Conservation (phyloP, 2,329 filamentous ascomycete genomes). For the Blastomyces emzantsi region DNA sequence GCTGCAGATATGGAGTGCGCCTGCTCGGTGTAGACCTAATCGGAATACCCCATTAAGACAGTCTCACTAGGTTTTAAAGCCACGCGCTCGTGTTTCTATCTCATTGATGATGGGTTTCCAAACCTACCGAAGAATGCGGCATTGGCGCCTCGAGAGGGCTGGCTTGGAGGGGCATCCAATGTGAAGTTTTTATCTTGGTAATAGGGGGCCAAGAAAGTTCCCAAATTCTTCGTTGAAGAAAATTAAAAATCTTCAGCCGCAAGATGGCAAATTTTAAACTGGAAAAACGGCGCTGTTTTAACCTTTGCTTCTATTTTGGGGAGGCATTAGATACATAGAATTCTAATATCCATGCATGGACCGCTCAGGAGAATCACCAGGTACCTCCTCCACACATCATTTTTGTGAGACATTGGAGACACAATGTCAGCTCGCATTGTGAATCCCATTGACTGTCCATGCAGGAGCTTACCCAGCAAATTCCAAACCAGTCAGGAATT, state of each 20-base stretch:
- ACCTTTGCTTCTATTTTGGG: background rate
- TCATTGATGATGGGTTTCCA: background rate
- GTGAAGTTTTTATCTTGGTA: background rate
- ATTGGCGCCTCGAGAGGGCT: background rate
- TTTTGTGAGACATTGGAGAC: background rate
- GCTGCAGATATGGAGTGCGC: background rate
- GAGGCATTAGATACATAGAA: background rate
- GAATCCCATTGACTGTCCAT: background rate
- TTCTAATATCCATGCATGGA: background rate
- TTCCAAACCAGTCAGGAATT: background rate
- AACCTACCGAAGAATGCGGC: background rate
- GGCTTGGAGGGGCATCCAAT: background rate
- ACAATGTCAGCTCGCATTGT: background rate
- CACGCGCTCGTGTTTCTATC: background rate
- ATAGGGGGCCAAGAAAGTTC: background rate
- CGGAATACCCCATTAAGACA: background rate
- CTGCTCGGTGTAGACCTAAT: background rate
- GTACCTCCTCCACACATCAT: background rate
- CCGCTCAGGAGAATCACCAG: background rate
- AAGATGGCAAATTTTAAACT: background rate
- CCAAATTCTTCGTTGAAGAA: background rate
- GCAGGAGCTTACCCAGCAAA: background rate
- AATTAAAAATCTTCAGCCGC: background rate
- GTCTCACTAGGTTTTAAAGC: background rate
- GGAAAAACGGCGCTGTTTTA: background rate